phyloP scores from a whole-genome alignment of 768 basidiomycete genomes.

The Leccinellum luteum region DNA sequence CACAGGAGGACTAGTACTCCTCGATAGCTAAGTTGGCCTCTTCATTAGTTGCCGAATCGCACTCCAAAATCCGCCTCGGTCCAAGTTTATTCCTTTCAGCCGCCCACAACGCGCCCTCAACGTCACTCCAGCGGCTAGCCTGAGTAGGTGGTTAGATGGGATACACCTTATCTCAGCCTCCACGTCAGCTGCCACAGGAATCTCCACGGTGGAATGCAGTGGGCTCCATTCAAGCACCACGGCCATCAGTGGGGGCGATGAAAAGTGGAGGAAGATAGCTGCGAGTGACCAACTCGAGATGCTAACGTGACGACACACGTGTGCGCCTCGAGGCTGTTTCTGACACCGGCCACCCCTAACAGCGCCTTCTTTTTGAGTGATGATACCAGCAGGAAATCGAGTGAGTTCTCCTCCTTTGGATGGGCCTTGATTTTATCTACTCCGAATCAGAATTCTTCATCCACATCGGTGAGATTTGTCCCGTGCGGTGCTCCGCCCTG shows the following conservation, averaged over 20 bases:
- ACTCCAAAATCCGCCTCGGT: neutral
- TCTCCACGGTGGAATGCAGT: neutral
- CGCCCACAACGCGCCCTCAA: neutral
- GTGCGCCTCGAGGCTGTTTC: constrained; percentile 19
- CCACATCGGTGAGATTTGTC: neutral
- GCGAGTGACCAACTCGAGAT: neutral
- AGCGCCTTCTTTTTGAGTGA: constrained; percentile 2
- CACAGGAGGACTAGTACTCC: too few relatives aligned
- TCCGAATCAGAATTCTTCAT: neutral
- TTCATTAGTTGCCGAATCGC: neutral
- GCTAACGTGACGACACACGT: constrained; percentile 10
- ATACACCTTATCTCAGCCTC: neutral
- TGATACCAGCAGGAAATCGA: neutral
- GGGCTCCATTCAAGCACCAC: constrained; percentile 2
- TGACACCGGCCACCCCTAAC: constrained; percentile 11
- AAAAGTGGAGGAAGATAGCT: constrained; percentile 1
- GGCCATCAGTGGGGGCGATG: constrained; percentile 11
- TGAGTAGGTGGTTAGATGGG: neutral
- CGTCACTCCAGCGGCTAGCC: neutral
- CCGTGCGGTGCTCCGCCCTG: constrained; percentile 24
- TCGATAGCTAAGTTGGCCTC: neutral
- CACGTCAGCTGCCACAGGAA: neutral
- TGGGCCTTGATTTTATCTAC: neutral
- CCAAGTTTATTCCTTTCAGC: neutral
- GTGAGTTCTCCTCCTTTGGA: neutral